Base-by-base conservation (phyloP, 1,284 basidiomycete genomes). In the Pholiota adiposa region DNA sequence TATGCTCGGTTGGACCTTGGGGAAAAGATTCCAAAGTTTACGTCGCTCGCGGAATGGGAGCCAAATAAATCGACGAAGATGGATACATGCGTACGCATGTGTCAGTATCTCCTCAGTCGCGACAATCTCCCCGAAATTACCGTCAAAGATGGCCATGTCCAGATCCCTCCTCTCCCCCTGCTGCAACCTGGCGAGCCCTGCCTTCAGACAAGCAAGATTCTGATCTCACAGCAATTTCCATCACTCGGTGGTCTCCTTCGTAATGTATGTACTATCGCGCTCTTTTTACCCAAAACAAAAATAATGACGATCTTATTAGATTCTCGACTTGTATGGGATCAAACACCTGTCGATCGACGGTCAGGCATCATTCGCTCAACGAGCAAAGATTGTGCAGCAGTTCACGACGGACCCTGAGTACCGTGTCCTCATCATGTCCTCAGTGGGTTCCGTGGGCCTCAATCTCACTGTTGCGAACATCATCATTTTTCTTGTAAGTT, bases 401-500 rank as follows among this genome's bases (percentile, higher is more conserved):
- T 69, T 71, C 50, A 53, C 46, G 5, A 43, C 9, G 0, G 52
- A 62, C 23, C 43, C 60, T 4, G 34, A 27, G 0, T 27, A 25
- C 3, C 48, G 62, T 1, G 62, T 68, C 6, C 48, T 72, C 0
- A 65, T 71, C 19, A 59, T 69, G 36, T 65, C 66, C 0, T 52
- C 49, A 3, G 65, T 71, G 2, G 70, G 70, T 4, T 58, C 65
- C 4, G 57, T 57, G 0, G 70, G 72, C 0, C 56, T 72, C 3
- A 72, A 72, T 56, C 59, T 72, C 2, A 34, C 71, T 0, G 46
- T 48, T 5, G 69, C 69, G 5, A 57, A 60, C 9, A 44, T 53
- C 3, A 50, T 73, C 1, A 71, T 73, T 6, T 68, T 66, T 43
- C 44, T 72, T 5, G 71, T 73, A 60, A 16, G 70, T 61, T 36